Evolutionary conservation across 345 rosid genomes (phyloP), one percentile per base, ranked within the genome.

Genomic region (Populus deltoides): DNA sequence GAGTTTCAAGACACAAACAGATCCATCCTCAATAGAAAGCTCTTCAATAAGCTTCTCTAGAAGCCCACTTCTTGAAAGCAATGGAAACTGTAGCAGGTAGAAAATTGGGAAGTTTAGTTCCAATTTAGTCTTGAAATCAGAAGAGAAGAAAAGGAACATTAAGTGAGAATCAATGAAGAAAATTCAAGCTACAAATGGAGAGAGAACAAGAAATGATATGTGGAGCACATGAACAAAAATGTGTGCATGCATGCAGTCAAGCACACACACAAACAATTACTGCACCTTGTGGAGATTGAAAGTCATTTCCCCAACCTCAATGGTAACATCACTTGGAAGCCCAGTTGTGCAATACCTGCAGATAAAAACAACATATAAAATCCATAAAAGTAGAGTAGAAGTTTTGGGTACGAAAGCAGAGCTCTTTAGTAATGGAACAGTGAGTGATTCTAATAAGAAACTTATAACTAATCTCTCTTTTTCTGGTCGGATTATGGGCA

Each of bases 251-350:
- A 47, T 47, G 51, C 51, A 53, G 73, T 25, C 27, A 31, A 24
- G 57, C 53, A 45, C 6, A 29, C 6, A 29, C 22, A 8, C 67
- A 53, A 49, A 68, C 39, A 47, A 15, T 47, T 12, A 31, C 20
- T 66, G 38, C 71, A 92, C 97, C 97, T 92, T 96, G 77, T 93
- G 99, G 38, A 96, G 91, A 83, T 89, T 92, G 85, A 96, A 96
- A 72, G 89, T 87, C 79, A 87, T 84, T n/a, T 92, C 92, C 36
- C 86, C 90, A 11, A 96, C 91, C 85, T 96, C 91, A 80, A 96
- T 78, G 35, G 84, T 75, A 59, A 92, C 81, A 79, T 96, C 99
- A 12, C 97, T 89, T 59, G 90, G 90, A 76, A 96, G 94, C 76
- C 97, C 98, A 6, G 90, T 88, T 33, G 90, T 83, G 76, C 93